Evolutionary conservation across 2,329 filamentous ascomycete species (phyloP), one percentile per base, ranked within the genome.

Genomic region (Ramularia endophylla): DNA sequence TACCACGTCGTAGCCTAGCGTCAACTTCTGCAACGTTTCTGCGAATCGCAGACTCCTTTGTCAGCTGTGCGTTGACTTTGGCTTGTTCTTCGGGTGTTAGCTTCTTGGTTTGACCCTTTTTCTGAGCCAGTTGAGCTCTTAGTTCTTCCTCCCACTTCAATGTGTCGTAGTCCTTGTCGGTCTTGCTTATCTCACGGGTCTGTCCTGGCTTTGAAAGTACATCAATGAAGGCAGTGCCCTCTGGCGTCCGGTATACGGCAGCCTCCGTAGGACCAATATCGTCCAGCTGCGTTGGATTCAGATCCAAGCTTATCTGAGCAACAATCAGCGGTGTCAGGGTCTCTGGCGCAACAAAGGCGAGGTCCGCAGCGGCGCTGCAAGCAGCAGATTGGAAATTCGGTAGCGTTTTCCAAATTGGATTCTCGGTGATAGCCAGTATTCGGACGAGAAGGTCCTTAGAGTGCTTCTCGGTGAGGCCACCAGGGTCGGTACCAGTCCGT

Each of bases 61-160:
- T 83, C 18, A 97, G 70, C 57, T 98, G 92, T 5, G 86, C 83
- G 38, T 92, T 90, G 43, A 97, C 85, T 64, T 95, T 97, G 20
- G 83, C 78, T 52, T 83, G 83, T 57, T 98, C 90, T 27, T 97
- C 92, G 0, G 86, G 68, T 0, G 87, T 92, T 8, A 97, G 78
- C 66, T 95, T 98, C 69, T 88, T 90, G 55, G 87, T 80, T 46
- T 85, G 79, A 1, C 90, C 90, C 64, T 90, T 95, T 71, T 97
- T 98, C 60, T 86, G 76, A n/a, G 89, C 88, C 29, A 98, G 67
- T 55, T 95, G 87, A 28, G 80, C 75, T 43, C 89, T 77, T 6
- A 98, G 73, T 50, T 98, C 92, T 61, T 90, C 85, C 65, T 98
- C 92, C 92, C 94, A 98, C 65, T 95, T 95, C 29, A 95, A 66